Conservation (phyloP, 2,329 filamentous ascomycete genomes). For the Fusarium devonianum region DNA sequence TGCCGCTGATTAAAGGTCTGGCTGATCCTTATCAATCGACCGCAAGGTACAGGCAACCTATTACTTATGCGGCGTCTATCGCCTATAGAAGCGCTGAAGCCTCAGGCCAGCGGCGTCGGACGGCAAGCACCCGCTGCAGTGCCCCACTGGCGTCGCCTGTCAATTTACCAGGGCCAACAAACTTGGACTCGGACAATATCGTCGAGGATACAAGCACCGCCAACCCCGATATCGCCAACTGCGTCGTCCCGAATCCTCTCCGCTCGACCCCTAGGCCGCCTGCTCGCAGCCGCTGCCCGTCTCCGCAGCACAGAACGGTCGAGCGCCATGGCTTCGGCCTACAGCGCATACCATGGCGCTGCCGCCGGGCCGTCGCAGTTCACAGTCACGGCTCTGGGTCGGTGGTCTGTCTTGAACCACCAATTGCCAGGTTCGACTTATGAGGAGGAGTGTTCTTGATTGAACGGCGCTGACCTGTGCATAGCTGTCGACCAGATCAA, state of each 20-base stretch:
- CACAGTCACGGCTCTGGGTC: slow-evolving; percentile 77
- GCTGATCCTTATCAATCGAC: background rate
- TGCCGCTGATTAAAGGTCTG: background rate
- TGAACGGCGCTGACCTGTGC: slow-evolving; percentile 12
- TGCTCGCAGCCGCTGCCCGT: slow-evolving; percentile 37
- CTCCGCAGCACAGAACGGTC: slow-evolving; percentile 35
- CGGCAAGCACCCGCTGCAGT: background rate
- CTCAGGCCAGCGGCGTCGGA: slow-evolving; percentile 27
- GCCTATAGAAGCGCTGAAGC: slow-evolving; percentile 38
- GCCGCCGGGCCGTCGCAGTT: slow-evolving; percentile 43
- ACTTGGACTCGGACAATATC: slow-evolving; percentile 32
- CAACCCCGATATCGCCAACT: slow-evolving; percentile 3
- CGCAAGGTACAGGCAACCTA: too few species aligned
- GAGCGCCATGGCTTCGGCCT: slow-evolving; percentile 52
- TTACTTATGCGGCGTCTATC: slow-evolving; percentile 38
- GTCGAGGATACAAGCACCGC: slow-evolving; percentile 13
- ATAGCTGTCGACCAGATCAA: slow-evolving; percentile 72
- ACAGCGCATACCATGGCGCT: slow-evolving; percentile 47
- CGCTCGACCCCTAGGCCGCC: slow-evolving; percentile 19
- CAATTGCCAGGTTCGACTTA: slow-evolving; percentile 67
- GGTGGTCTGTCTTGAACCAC: slow-evolving; percentile 83
- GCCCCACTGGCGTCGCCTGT: slow-evolving; percentile 24
- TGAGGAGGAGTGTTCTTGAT: slow-evolving; percentile 1
- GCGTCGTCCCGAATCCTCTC: background rate
- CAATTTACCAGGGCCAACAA: slow-evolving; percentile 22